Percentiles rank a stretch among this genome's conserved stretches.
Evolutionary conservation across 352 stramenopile species (phyloP).

Genomic region (Phytophthora chlamydospora): DNA sequence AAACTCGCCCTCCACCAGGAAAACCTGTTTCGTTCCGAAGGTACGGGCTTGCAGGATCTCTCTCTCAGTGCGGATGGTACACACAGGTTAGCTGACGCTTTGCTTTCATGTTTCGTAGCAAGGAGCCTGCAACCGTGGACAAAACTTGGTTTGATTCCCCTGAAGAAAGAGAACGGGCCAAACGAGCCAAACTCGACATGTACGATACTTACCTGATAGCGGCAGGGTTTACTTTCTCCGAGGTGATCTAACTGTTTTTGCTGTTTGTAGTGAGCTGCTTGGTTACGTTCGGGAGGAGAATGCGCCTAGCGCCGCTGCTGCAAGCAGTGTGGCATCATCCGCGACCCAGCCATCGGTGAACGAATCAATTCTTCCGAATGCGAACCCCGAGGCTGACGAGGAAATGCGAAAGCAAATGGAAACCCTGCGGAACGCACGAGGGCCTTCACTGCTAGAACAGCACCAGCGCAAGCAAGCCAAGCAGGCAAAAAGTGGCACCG

Average conservation of each 20-base stretch:
- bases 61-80: no score
- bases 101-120: slow-evolving; percentile 41
- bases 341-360: slow-evolving; percentile 42
- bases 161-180: slow-evolving; percentile 79
- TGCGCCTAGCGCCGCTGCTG: slow-evolving; percentile 29
- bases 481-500: slow-evolving; percentile 32
- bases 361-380: slow-evolving; percentile 69
- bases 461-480: slow-evolving; percentile 76
- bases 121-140: slow-evolving; percentile 76
- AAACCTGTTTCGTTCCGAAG: slow-evolving; percentile 69
- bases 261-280: slow-evolving; percentile 65
- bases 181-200: slow-evolving; percentile 86
- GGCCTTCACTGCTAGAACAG: slow-evolving; percentile 78
- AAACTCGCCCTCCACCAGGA: slow-evolving; percentile 50
- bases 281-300: slow-evolving; percentile 85
- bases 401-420: slow-evolving; percentile 80
- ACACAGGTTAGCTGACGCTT: slow-evolving; percentile 1
- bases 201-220: slow-evolving; percentile 27
- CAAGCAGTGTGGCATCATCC: slow-evolving; percentile 19
- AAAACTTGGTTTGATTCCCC: slow-evolving; percentile 84
- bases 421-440: slow-evolving; percentile 53
- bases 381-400: slow-evolving; percentile 68
- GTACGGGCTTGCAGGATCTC: slow-evolving; percentile 16
- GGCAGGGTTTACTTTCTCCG: not conserved
- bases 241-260: slow-evolving; percentile 13